These are phyloP conservation scores for Thelonectria discophora DNA, from an alignment of 2,329 filamentous ascomycete species.

Conservation along the genomic window DNA sequence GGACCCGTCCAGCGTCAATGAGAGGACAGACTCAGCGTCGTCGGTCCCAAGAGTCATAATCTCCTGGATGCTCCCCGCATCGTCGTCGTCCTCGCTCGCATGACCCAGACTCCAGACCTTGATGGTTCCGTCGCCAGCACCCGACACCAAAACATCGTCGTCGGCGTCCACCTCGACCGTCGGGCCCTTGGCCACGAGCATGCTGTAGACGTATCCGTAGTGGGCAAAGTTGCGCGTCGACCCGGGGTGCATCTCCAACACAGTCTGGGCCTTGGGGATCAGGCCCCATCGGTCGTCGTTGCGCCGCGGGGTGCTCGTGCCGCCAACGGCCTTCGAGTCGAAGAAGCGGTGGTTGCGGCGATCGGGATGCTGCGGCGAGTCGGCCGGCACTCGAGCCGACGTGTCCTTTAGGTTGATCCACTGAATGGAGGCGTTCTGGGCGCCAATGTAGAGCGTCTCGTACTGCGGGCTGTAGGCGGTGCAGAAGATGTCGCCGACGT, in stretches of 20 bases:
- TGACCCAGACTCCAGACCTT: conserved; percentile 83
- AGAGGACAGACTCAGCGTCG: conserved; percentile 73
- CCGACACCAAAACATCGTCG: conserved; percentile 86
- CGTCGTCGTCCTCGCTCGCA: conserved; percentile 50
- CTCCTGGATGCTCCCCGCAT: conserved; percentile 71
- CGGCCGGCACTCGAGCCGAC: conserved; percentile 65
- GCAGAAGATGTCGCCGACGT: conserved; percentile 95
- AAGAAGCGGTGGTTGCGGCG: conserved; percentile 89
- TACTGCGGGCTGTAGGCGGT: conserved; percentile 85
- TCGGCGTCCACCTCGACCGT: conserved; percentile 73
- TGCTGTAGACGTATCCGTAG: conserved; percentile 95
- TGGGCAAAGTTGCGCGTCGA: conserved; percentile 91
- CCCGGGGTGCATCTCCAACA: conserved; percentile 82
- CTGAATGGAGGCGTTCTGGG: conserved; percentile 94
- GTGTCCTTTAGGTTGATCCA: conserved; percentile 83
- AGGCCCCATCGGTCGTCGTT: conserved; percentile 65
- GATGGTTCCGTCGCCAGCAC: conserved; percentile 91
- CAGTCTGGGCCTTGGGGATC: conserved; percentile 62
- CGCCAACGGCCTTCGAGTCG: conserved; percentile 87
- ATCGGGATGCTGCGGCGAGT: conserved; percentile 75
- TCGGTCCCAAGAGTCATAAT: conserved; percentile 72
- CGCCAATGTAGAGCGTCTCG: conserved; percentile 88
- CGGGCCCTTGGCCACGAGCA: conserved; percentile 81
- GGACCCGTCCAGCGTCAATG: conserved; percentile 85
- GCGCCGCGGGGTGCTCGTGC: conserved; percentile 78